These are phyloP conservation scores for Cutaneotrichosporon sp. DNA, from an alignment of 1,284 basidiomycete genomes.

Conservation along the genomic window DNA sequence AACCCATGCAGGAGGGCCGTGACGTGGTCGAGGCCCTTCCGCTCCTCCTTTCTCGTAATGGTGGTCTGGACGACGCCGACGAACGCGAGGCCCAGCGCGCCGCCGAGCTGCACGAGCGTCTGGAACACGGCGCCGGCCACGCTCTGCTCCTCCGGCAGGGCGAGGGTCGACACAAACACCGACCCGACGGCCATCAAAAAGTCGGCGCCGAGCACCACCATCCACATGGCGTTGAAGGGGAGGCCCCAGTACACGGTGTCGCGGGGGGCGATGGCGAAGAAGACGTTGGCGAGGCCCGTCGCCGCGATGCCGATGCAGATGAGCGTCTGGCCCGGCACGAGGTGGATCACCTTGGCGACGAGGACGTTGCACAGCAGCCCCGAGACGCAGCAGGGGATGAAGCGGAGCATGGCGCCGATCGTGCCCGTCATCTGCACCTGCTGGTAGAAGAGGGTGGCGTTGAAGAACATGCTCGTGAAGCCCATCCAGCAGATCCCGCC, in stretches of 20 bases:
- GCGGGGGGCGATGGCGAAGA: conserved; percentile 71
- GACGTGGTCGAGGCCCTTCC: conserved; percentile 18
- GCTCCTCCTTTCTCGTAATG: conserved; percentile 27
- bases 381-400: conserved; percentile 73
- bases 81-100: conserved; percentile 71
- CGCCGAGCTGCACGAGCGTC: conserved; percentile 62
- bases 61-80: conserved; percentile 66
- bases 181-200: conserved; percentile 74
- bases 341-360: conserved; percentile 49
- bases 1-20: conserved; percentile 36
- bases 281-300: conserved; percentile 62
- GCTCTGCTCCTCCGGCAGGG: conserved; percentile 71
- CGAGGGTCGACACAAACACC: conserved; percentile 73
- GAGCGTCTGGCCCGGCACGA: conserved; percentile 41
- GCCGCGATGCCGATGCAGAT: conserved; percentile 66
- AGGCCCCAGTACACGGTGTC: conserved; percentile 71
- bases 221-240: conserved; percentile 73
- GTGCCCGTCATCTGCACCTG: conserved; percentile 38
- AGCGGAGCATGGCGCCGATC: conserved; percentile 70
- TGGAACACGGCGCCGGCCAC: conserved; percentile 66
- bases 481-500: conserved; percentile 70
- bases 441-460: conserved; percentile 45
- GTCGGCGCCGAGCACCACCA: conserved; percentile 74
- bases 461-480: conserved; percentile 56
- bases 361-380: conserved; percentile 66